phyloP scores from a whole-genome alignment of 805 yeast species.

The Yamadazyma tumulicola region DNA sequence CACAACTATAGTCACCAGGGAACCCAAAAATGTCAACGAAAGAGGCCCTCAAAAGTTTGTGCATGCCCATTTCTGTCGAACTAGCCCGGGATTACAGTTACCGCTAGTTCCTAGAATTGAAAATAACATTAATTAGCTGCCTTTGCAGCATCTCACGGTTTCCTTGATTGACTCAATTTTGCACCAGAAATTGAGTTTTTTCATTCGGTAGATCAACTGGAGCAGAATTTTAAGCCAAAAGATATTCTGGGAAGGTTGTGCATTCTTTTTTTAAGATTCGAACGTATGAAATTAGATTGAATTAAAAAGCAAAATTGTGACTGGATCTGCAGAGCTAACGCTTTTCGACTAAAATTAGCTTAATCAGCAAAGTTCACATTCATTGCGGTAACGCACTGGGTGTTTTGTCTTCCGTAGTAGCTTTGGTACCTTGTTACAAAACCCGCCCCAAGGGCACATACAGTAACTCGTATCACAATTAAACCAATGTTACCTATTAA shows the following conservation, averaged over 20 bases:
- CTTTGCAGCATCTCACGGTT: conserved; percentile 10
- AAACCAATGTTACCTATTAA: too few species aligned
- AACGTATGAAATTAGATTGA: conserved; percentile 15
- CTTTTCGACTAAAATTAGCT: conserved; percentile 13
- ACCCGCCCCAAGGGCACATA: conserved; percentile 21
- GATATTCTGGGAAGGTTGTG: conserved; percentile 16
- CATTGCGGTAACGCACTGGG: conserved; percentile 21
- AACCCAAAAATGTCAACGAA: conserved; percentile 21
- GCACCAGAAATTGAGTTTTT: conserved; percentile 19
- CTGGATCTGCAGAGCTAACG: conserved; percentile 8
- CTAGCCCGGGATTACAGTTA: conserved; percentile 11
- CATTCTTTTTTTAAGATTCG: conserved; percentile 26
- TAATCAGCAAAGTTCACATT: conserved; percentile 17
- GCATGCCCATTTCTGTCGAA: conserved; percentile 12
- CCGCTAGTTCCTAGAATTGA: conserved; percentile 11
- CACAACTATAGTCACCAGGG: conserved; percentile 59
- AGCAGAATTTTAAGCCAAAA: conserved; percentile 21
- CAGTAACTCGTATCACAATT: conserved; percentile 21
- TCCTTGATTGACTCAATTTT: conserved; percentile 7
- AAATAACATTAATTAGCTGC: conserved; percentile 7
- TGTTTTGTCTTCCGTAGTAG: conserved; percentile 10
- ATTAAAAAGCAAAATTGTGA: conserved; percentile 10
- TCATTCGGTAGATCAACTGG: conserved; percentile 23
- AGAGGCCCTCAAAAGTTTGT: conserved; percentile 9
- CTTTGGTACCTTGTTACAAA: conserved; percentile 17